Base-by-base conservation (phyloP, 495 filamentous ascomycete species). In the Cudoniella acicularis region DNA sequence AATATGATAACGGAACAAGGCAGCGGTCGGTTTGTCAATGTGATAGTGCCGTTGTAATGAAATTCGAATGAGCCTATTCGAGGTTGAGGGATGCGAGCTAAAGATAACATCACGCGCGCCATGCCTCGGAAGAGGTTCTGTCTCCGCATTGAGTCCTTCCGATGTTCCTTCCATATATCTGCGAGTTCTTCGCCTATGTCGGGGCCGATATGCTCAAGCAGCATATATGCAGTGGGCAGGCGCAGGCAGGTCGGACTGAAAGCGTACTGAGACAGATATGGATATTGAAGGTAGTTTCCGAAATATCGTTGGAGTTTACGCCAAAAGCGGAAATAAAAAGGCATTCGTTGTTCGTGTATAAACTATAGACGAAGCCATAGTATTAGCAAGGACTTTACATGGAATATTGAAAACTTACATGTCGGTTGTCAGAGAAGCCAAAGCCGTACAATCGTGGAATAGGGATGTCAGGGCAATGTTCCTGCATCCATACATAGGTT, bases 121-220 rank as follows among this genome's bases (percentile, higher is more conserved):
- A 73, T 64, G 49, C 56, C 66, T 2, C 63, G 56, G 47, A 73
- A 71, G 20, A 73, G 58, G 27, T 69, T 71, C 10, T 50, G 62
- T 52, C 61, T 61, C 17, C 60, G 26, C 10, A 52, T 42, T 30
- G 51, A 25, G 52, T 68, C 52, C 42, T 64, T 59, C 10, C 59
- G 67, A 25, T 57, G 52, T 25, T 66, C 49, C 6, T 63, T 41
- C 73, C 72, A 74, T 23, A 64, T 69, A 30, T 57, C 30, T 0
- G 72, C 74, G 51, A 77, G 70, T 70, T 74, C 70, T 49, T 52
- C 57, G 21, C 72, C 70, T 52, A 11, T 51, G 9, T 68, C 57
- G 25, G 51, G 58, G n/a, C 24, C 46, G 51, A 73, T 65, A 56
- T 68, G 70, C 50, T 77, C 70, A 26, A 75, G 64, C 24, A 77